Conservation (phyloP, 305 asterid genomes). For the Plantago coronopus region DNA sequence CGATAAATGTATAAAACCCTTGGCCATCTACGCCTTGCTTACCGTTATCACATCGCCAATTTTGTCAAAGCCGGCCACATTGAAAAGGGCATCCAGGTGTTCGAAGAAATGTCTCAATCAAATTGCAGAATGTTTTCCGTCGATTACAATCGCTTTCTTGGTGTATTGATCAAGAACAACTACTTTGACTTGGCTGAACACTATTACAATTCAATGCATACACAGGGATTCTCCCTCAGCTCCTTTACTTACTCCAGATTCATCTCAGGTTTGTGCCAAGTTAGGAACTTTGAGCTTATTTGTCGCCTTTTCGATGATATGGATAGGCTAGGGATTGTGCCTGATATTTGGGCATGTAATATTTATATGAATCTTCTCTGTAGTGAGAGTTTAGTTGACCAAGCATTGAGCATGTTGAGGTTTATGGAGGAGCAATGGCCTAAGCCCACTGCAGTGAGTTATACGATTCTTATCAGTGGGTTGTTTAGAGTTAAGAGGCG, state of each 20-base stretch:
- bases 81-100: slow-evolving; percentile 68
- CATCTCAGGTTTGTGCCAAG: slow-evolving; percentile 73
- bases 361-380: slow-evolving; percentile 72
- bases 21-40: slow-evolving; percentile 71
- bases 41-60: slow-evolving; percentile 65
- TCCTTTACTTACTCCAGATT: slow-evolving; percentile 88
- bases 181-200: slow-evolving; percentile 62
- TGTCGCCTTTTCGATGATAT: slow-evolving; percentile 65
- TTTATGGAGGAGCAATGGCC: slow-evolving; percentile 68
- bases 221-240: slow-evolving; percentile 68
- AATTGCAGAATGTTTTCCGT: slow-evolving; percentile 73
- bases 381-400: slow-evolving; percentile 61
- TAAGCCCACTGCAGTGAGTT: slow-evolving; percentile 73
- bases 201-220: slow-evolving; percentile 54
- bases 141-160: slow-evolving; percentile 79
- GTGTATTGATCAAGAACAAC: slow-evolving; percentile 60
- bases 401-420: slow-evolving; percentile 59
- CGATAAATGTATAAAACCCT: slow-evolving; percentile 75
- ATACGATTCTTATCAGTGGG: slow-evolving; percentile 66
- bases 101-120: slow-evolving; percentile 81
- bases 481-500: slow-evolving; percentile 50
- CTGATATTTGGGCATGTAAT: slow-evolving; percentile 90
- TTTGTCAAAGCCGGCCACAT: slow-evolving; percentile 64
- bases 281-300: slow-evolving; percentile 71
- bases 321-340: slow-evolving; percentile 65